Evolutionary conservation across 108 stramenopile genomes (phyloP).

Genomic region (Mayamaea pseudoterrestris): DNA sequence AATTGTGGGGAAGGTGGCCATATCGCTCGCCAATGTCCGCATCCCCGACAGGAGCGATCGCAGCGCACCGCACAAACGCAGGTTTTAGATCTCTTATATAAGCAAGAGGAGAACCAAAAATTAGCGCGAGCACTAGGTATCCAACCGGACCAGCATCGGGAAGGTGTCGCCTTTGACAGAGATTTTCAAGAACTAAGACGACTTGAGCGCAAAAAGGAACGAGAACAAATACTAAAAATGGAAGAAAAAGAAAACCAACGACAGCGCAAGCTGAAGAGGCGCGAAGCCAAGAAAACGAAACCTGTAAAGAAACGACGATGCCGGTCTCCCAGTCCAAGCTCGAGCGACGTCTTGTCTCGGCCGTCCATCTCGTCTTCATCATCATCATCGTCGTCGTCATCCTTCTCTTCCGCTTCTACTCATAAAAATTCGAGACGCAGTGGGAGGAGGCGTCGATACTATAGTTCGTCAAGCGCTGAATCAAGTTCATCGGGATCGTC

Average conservation of each 20-base stretch:
- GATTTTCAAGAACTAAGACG: conserved; percentile 44
- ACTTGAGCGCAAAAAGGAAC: conserved; percentile 42
- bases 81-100: conserved; percentile 19
- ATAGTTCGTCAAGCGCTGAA: not conserved
- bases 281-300: conserved; percentile 1
- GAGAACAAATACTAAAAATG: conserved; percentile 35
- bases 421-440: not conserved
- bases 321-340: not conserved
- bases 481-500: not conserved
- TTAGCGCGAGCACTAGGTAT: conserved; percentile 24
- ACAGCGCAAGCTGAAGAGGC: not conserved
- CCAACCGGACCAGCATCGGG: conserved; percentile 24
- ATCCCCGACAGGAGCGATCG: not conserved
- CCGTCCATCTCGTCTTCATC: conserved; percentile 1
- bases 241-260: conserved; percentile 12
- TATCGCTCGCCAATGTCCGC: not conserved
- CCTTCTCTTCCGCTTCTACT: not conserved
- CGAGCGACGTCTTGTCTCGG: not conserved
- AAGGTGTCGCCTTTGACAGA: conserved; percentile 73
- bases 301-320: conserved; percentile 1
- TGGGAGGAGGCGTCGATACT: not conserved
- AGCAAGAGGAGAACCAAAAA: conserved; percentile 43
- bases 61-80: conserved; percentile 23
- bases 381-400: not conserved
- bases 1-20: not conserved